A percentile compares a stretch with the other conserved stretches of the same genome.
Evolutionary conservation across 306 rosid genomes (phyloP).

Genomic region (Alnus rubra): DNA sequence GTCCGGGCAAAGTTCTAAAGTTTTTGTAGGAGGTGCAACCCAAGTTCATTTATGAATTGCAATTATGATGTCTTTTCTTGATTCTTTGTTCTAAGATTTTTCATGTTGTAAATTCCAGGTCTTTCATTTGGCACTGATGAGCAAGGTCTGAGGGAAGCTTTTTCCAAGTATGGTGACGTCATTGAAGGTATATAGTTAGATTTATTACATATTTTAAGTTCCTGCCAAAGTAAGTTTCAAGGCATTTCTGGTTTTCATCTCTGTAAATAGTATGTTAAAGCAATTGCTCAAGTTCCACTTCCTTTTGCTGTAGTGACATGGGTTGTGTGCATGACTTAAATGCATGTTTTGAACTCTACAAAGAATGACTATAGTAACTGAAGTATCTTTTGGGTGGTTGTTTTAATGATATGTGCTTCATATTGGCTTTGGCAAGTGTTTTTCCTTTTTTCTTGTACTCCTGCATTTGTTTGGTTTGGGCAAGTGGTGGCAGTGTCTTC

Average conservation of each 20-base stretch:
- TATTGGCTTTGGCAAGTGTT: not conserved
- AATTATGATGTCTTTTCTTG: not conserved
- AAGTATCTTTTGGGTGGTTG: not conserved
- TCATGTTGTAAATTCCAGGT: conserved; percentile 45
- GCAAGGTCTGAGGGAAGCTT: conserved; percentile 63
- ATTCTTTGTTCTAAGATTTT: conserved; percentile 8
- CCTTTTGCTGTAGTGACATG: not conserved
- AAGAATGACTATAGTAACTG: not conserved
- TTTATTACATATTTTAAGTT: not conserved
- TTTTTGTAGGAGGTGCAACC: conserved; percentile 80
- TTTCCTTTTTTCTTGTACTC: not conserved
- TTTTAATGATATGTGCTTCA: not conserved
- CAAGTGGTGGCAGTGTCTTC: not conserved
- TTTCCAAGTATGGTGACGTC: conserved; percentile 73
- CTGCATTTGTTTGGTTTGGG: not conserved
- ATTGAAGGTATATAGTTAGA: conserved; percentile 58
- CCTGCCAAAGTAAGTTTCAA: not conserved
- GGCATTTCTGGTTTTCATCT: not conserved
- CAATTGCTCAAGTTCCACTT: not conserved
- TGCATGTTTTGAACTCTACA: not conserved
- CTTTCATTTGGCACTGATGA: conserved; percentile 72
- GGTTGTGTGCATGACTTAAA: not conserved
- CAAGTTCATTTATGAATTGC: conserved; percentile 7
- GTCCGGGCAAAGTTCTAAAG: conserved; percentile 51
- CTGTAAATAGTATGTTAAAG: not conserved